A percentile compares a stretch with the other conserved stretches of the same genome.
Evolutionary conservation across 768 basidiomycete genomes (phyloP).

Genomic region (Serpula lacrymans): DNA sequence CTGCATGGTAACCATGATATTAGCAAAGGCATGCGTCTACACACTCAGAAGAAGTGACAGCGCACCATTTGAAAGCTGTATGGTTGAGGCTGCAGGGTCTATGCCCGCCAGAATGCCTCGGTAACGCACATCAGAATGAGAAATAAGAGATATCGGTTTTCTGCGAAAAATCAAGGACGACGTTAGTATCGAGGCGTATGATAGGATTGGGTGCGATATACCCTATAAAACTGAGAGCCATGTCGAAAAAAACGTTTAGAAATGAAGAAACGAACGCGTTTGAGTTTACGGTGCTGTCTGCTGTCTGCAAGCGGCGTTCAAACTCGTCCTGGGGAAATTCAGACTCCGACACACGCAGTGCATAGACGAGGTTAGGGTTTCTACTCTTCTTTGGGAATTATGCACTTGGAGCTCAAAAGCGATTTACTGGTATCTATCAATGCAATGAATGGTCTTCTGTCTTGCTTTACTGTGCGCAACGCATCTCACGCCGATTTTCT

Average conservation of each 20-base stretch:
- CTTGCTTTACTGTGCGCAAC: too few species aligned
- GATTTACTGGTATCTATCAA: background rate
- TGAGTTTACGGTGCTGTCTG: slow-evolving; percentile 7
- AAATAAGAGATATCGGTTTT: slow-evolving; percentile 87
- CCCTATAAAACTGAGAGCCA: slow-evolving; percentile 80
- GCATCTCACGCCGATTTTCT: too few species aligned
- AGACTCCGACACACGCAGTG: too few species aligned
- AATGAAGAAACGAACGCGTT: slow-evolving; percentile 12
- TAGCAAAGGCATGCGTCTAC: background rate
- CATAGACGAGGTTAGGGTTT: too few species aligned
- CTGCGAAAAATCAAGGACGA: slow-evolving; percentile 35
- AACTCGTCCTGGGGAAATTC: slow-evolving; percentile 12
- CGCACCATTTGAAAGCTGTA: slow-evolving; percentile 83
- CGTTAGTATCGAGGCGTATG: background rate
- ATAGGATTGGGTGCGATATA: slow-evolving; percentile 29
- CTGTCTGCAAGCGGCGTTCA: slow-evolving; percentile 5
- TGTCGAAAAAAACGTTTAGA: slow-evolving; percentile 27
- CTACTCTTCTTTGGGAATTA: too few species aligned
- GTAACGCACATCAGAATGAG: slow-evolving; percentile 89
- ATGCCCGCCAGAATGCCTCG: slow-evolving; percentile 85
- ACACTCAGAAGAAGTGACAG: slow-evolving; percentile 2
- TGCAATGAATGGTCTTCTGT: too few species aligned
- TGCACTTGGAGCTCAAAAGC: too few species aligned
- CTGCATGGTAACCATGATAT: slow-evolving; percentile 24
- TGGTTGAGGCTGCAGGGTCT: slow-evolving; percentile 81